A percentile compares a stretch with the other conserved stretches of the same genome.
These are phyloP conservation scores for Bretziella fagacearum DNA, from an alignment of 2,329 filamentous ascomycete genomes.

Conservation along the genomic window DNA sequence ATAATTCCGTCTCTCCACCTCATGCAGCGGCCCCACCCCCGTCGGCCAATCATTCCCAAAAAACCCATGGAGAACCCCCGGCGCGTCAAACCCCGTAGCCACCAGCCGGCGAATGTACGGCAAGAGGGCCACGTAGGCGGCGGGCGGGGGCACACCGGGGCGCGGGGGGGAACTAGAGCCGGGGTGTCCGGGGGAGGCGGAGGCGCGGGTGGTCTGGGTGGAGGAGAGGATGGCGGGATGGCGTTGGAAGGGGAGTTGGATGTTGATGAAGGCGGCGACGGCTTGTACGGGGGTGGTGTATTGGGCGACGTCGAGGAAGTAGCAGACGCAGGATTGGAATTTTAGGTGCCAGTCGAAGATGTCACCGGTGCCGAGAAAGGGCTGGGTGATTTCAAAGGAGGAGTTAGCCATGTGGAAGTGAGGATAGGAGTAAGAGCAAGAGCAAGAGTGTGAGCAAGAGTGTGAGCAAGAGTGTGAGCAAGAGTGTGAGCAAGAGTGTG, in stretches of 20 bases:
- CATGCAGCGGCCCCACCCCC: constrained; percentile 68
- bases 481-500: background rate
- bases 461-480: background rate
- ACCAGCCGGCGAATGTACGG: constrained; percentile 84
- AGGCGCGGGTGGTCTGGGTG: constrained; percentile 20
- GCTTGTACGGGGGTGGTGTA: constrained; percentile 70
- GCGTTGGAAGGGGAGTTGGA: constrained; percentile 73
- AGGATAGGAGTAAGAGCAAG: background rate
- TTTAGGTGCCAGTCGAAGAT: constrained; percentile 87
- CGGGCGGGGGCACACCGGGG: constrained; percentile 11
- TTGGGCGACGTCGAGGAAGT: constrained; percentile 84
- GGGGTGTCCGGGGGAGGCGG: constrained; percentile 21
- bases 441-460: background rate
- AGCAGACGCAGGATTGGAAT: constrained; percentile 76
- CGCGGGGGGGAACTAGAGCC: constrained; percentile 15
- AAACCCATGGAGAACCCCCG: constrained; percentile 78
- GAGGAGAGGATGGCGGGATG: constrained; percentile 19
- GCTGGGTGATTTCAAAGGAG: constrained; percentile 3
- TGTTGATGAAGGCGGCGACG: constrained; percentile 80
- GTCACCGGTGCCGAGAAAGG: constrained; percentile 34
- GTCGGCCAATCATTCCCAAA: constrained; percentile 85
- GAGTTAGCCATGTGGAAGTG: constrained; percentile 3
- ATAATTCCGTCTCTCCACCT: constrained; percentile 84
- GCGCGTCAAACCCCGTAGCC: constrained; percentile 78
- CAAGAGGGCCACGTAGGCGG: constrained; percentile 45